Conservation (phyloP, 257 asterid genomes). For the Solanum peruvianum region DNA sequence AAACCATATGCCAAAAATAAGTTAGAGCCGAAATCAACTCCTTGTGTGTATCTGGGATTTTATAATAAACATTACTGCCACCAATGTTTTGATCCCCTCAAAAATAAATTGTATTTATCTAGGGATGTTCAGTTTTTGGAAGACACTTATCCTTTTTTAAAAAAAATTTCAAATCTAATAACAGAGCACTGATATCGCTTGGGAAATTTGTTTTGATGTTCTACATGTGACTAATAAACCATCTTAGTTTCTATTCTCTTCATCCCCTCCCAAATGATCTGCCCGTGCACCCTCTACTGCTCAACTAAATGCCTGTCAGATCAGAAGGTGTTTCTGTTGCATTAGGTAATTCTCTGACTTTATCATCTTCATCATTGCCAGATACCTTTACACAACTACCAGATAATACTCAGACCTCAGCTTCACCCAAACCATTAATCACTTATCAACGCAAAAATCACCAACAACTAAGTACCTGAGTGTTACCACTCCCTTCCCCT, state of each 20-base stretch:
- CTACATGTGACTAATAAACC: not conserved
- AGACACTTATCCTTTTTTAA: not conserved
- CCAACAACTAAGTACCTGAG: not conserved
- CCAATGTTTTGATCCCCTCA: not conserved
- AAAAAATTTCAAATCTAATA: not conserved
- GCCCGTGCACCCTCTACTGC: not conserved
- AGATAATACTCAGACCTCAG: too few species aligned
- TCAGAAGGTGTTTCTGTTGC: not conserved
- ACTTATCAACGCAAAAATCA: too few species aligned
- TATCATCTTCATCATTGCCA: not conserved
- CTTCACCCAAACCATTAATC: not conserved
- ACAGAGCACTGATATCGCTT: not conserved
- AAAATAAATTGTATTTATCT: not conserved
- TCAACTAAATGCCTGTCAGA: too few species aligned
- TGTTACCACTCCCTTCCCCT: not conserved
- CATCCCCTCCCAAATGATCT: not conserved
- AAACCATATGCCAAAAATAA: not conserved
- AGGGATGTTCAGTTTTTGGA: not conserved
- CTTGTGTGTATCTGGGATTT: not conserved
- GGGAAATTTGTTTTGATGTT: not conserved
- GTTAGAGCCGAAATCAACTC: not conserved
- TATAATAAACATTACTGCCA: not conserved
- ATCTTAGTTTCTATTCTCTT: too few species aligned
- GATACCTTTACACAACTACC: not conserved
- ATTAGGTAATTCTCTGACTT: too few species aligned